Evolutionary conservation across 164 flowering plant genomes (phyloP), one percentile per base, ranked within the genome.

Genomic region (Liriodendron chinense): DNA sequence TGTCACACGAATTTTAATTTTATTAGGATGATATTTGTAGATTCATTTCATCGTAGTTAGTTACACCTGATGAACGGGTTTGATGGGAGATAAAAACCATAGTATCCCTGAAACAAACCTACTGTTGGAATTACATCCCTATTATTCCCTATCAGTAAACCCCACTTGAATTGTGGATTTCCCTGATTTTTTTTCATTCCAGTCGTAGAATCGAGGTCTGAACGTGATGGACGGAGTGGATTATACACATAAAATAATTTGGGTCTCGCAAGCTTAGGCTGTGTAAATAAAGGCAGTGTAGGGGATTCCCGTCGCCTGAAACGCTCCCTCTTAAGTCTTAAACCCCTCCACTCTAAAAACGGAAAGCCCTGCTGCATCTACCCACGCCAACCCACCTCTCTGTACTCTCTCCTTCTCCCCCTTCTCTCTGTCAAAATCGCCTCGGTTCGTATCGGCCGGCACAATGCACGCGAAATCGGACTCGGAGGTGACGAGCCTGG

Each of bases 401-500:
- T 0, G 9, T 18, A 13, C 25, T 49, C 43, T 71, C 22, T 18
- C 24, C 22, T 18, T 48, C 59, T 68, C 43, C 21, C n/a, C n/a
- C n/a, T n/a, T n/a, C n/a, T n/a, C n/a, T n/a, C n/a, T 20, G 67
- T 20, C 47, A 53, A n/a, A n/a, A n/a, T 34, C 7, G 43, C 7
- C 7, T 34, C 43, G 43, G 3, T 3, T 3, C 43, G 43, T 34
- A 34, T 23, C 21, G 23, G 34, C 25, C 10, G 56, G 9, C 1
- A 65, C 50, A 77, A 88, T 89, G 93, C 99, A 96, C 77, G 87
- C 83, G 68, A 94, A 96, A 80, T 85, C 98, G 4, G 98, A 94
- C 84, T 96, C 99, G 24, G 99, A 94, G 72, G 93, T 81, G 65
- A 92, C 98, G 71, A 94, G 95, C 84, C 62, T 88, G 43, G 84